These are phyloP conservation scores for Xanthoconium separans DNA, from an alignment of 1,284 basidiomycete genomes.

Conservation along the genomic window DNA sequence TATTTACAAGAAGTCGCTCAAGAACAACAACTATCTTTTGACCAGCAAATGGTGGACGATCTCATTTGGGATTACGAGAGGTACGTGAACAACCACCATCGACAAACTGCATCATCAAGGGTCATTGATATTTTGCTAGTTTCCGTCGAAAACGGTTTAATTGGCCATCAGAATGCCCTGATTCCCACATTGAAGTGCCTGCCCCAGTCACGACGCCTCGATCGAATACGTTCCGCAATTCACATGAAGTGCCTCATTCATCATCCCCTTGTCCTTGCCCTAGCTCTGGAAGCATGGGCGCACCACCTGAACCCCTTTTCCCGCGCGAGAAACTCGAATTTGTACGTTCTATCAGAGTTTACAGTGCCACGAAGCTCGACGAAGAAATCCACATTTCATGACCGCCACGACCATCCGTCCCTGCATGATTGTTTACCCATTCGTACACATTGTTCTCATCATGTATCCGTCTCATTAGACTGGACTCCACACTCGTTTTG, in stretches of 20 bases:
- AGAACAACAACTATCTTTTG: slow-evolving; percentile 18
- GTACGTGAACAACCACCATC: slow-evolving; percentile 38
- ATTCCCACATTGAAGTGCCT: slow-evolving; percentile 11
- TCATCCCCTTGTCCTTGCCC: slow-evolving; percentile 9
- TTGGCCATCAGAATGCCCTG: slow-evolving; percentile 42
- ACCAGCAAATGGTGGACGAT: slow-evolving; percentile 49
- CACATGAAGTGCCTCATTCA: slow-evolving; percentile 12
- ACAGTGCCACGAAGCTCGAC: slow-evolving; percentile 40
- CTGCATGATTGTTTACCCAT: neutral
- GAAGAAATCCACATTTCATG: slow-evolving; percentile 30
- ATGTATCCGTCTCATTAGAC: slow-evolving; percentile 11
- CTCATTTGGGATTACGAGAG: slow-evolving; percentile 67
- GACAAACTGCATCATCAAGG: slow-evolving; percentile 1
- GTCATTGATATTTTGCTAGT: slow-evolving; percentile 32
- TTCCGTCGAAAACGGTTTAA: slow-evolving; percentile 63
- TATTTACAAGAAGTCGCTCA: slow-evolving; percentile 44
- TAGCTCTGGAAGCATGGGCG: slow-evolving; percentile 8
- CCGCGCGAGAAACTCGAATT: slow-evolving; percentile 44
- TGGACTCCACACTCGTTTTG: slow-evolving; percentile 24
- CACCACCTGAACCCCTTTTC: slow-evolving; percentile 27
- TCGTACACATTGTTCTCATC: neutral
- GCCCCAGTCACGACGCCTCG: slow-evolving; percentile 23
- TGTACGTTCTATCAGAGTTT: slow-evolving; percentile 58
- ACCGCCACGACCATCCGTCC: slow-evolving; percentile 1
- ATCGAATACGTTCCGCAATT: slow-evolving; percentile 19